Evolutionary conservation across 345 rosid genomes (phyloP).

Genomic region (Turritis glabra): DNA sequence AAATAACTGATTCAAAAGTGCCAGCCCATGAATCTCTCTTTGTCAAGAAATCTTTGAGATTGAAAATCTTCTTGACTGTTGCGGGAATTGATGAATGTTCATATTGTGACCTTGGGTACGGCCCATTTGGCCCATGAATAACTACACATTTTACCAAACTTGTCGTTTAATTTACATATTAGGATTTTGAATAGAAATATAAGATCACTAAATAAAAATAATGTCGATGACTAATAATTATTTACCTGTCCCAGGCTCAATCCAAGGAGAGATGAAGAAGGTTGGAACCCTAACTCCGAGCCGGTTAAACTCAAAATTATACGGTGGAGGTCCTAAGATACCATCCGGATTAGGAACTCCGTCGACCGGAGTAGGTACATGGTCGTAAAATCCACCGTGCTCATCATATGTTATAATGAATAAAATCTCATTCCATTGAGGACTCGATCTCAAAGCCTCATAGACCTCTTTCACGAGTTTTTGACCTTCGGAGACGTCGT

Average conservation of each 20-base stretch:
- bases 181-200: neutral
- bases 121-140: constrained; percentile 52
- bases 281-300: constrained; percentile 63
- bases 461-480: constrained; percentile 56
- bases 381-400: constrained; percentile 65
- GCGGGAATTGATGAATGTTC: constrained; percentile 67
- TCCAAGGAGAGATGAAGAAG: constrained; percentile 58
- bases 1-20: constrained; percentile 50
- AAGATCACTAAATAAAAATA: neutral
- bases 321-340: constrained; percentile 47
- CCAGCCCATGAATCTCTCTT: constrained; percentile 68
- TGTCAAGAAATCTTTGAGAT: constrained; percentile 48
- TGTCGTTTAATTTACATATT: neutral
- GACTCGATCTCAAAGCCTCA: constrained; percentile 53
- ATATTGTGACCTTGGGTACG: constrained; percentile 49
- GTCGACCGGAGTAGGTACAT: constrained; percentile 50
- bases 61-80: constrained; percentile 56
- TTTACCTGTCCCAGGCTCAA: constrained; percentile 53
- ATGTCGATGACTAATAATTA: neutral
- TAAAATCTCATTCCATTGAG: constrained; percentile 59
- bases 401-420: constrained; percentile 53
- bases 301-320: constrained; percentile 54
- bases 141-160: constrained; percentile 38
- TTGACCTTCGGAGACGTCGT: constrained; percentile 58
- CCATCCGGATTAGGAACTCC: constrained; percentile 61